Evolutionary conservation across 73 alveolate species (phyloP).

Genomic region (Uronychia setigera): DNA sequence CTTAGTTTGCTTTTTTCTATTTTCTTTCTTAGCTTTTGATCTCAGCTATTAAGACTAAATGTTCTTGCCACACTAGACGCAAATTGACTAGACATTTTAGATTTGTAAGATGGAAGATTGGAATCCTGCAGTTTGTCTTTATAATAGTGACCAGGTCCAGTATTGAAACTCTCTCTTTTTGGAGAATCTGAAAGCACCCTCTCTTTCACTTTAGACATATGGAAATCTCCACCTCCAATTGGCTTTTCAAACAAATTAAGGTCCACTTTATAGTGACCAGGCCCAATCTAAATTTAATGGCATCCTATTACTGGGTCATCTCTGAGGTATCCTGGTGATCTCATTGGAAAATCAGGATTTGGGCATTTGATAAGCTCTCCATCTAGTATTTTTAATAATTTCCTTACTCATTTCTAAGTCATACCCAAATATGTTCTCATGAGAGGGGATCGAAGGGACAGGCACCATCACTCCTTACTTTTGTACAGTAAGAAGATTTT

Average conservation of each 20-base stretch:
- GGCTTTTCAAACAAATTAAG: neutral
- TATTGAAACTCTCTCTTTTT: neutral
- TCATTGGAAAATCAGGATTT: neutral
- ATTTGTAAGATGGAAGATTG: neutral
- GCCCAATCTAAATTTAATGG: neutral
- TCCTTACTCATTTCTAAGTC: neutral
- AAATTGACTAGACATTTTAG: neutral
- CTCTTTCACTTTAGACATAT: neutral
- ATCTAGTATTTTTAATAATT: neutral
- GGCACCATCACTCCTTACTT: too few species aligned
- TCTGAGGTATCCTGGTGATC: neutral
- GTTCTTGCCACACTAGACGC: neutral
- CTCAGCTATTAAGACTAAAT: neutral
- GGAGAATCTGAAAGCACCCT: neutral
- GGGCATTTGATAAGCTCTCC: neutral
- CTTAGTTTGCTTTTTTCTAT: neutral
- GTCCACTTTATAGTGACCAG: neutral
- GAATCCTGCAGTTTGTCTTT: neutral
- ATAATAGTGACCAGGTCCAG: neutral
- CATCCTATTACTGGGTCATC: too few species aligned
- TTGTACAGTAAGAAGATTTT: neutral
- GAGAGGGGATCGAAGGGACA: neutral
- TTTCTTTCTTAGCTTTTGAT: neutral
- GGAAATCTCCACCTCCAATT: neutral
- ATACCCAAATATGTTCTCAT: neutral